These are phyloP conservation scores for Boletus rubescentipes DNA, from an alignment of 768 basidiomycete genomes.

Conservation along the genomic window DNA sequence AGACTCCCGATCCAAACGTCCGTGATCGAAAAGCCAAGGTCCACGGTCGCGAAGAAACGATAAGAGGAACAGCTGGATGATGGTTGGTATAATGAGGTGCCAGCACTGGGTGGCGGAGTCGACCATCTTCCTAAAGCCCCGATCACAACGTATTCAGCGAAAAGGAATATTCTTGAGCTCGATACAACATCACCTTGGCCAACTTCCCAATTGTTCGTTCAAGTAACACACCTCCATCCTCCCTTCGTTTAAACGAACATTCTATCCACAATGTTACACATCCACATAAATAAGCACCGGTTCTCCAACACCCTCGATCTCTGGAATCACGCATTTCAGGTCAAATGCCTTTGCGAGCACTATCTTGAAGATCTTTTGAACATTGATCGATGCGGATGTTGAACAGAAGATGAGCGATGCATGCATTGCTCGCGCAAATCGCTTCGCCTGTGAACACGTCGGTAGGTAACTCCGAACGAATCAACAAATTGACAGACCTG, in stretches of 20 bases:
- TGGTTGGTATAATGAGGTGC: conserved; percentile 21
- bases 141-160: conserved; percentile 20
- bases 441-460: conserved; percentile 68
- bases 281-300: conserved; percentile 94
- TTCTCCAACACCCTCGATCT: conserved; percentile 96
- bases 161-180: conserved; percentile 16
- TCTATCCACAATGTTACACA: conserved; percentile 36
- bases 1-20: conserved; percentile 21
- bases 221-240: conserved; percentile 14
- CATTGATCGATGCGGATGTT: conserved; percentile 97
- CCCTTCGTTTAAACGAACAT: conserved; percentile 19
- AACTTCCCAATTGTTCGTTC: conserved; percentile 12
- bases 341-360: conserved; percentile 97
- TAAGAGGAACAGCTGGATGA: conserved; percentile 2
- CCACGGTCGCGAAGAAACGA: conserved; percentile 16
- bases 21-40: conserved; percentile 15
- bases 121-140: conserved; percentile 19
- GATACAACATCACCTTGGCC: conserved; percentile 32
- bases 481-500: conserved; percentile 55
- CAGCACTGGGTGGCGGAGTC: conserved; percentile 10
- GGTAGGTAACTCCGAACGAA: conserved; percentile 6
- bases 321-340: conserved; percentile 97
- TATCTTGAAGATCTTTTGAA: conserved; percentile 99
- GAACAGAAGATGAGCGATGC: conserved; percentile 99
- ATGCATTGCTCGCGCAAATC: conserved; percentile 99